Conservation (phyloP, 2,329 filamentous ascomycete species). For the Fusarium sp. region DNA sequence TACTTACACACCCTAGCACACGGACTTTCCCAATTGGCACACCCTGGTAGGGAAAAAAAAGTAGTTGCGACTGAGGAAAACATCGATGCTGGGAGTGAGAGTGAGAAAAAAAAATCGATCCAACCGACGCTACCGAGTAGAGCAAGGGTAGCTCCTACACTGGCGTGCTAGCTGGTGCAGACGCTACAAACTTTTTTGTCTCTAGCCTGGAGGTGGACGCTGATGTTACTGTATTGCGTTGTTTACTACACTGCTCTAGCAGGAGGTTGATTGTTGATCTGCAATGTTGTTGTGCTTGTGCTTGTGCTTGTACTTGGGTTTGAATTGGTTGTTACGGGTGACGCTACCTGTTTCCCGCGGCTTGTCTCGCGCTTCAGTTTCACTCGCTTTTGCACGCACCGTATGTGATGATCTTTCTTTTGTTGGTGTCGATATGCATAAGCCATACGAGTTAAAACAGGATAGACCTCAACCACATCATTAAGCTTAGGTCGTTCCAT, state of each 20-base stretch:
- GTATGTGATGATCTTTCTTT: not conserved
- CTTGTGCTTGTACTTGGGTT: not conserved
- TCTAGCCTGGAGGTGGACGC: slow-evolving; percentile 25
- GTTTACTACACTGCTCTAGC: slow-evolving; percentile 26
- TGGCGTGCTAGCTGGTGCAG: slow-evolving; percentile 43
- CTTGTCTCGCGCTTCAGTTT: not conserved
- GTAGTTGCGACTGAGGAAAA: slow-evolving; percentile 6
- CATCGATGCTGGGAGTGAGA: slow-evolving; percentile 1
- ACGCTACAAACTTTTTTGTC: slow-evolving; percentile 22
- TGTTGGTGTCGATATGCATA: not conserved
- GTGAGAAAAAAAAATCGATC: slow-evolving; percentile 28
- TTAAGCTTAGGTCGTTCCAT: not conserved
- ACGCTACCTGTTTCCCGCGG: slow-evolving; percentile 6
- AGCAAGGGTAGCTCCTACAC: slow-evolving; percentile 40
- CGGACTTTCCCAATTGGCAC: slow-evolving; percentile 8
- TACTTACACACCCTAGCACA: slow-evolving; percentile 36
- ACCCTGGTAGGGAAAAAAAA: slow-evolving; percentile 3
- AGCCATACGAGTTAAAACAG: not conserved
- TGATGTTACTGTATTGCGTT: slow-evolving; percentile 33
- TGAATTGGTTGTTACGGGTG: slow-evolving; percentile 31
- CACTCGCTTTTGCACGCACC: not conserved
- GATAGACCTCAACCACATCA: slow-evolving; percentile 5
- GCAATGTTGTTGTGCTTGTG: slow-evolving; percentile 20
- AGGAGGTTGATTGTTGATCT: slow-evolving; percentile 37
- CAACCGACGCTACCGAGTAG: slow-evolving; percentile 44